Percentiles rank a stretch among this genome's conserved stretches.
These are phyloP conservation scores for Pterocarpus macrocarpus DNA, from an alignment of 306 rosid genomes.

Conservation along the genomic window DNA sequence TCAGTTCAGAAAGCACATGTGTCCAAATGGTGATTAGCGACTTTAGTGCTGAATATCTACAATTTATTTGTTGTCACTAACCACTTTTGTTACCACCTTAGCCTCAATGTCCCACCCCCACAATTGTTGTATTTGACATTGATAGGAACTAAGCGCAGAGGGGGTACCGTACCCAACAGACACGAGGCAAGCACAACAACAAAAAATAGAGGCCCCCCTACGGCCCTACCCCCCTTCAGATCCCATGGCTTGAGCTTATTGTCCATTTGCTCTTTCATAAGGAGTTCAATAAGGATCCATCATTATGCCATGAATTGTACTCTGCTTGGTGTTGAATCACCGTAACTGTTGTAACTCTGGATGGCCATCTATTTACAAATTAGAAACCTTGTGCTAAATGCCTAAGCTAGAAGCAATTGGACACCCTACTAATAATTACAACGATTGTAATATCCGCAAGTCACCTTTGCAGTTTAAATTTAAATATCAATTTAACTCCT, in stretches of 20 bases:
- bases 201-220: not conserved
- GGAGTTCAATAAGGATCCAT: not conserved
- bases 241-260: constrained; percentile 2
- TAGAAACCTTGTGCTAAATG: constrained; percentile 7
- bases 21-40: constrained; percentile 41
- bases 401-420: not conserved
- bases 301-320: constrained; percentile 29
- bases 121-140: constrained; percentile 33
- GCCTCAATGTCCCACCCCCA: constrained; percentile 27
- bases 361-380: constrained; percentile 13
- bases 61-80: constrained; percentile 14
- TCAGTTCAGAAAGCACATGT: constrained; percentile 38
- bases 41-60: constrained; percentile 23
- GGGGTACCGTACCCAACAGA: constrained; percentile 26
- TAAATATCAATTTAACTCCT: not conserved
- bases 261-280: constrained; percentile 18
- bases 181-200: not conserved
- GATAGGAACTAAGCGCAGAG: constrained; percentile 39
- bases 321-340: constrained; percentile 33
- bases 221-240: not conserved
- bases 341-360: not conserved
- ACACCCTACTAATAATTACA: too few species aligned
- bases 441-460: too few species aligned
- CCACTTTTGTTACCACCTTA: constrained; percentile 22
- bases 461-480: not conserved